A percentile compares a stretch with the other conserved stretches of the same genome.
These are phyloP conservation scores for Malus hybrid DNA, from an alignment of 331 rosid genomes.

Conservation along the genomic window DNA sequence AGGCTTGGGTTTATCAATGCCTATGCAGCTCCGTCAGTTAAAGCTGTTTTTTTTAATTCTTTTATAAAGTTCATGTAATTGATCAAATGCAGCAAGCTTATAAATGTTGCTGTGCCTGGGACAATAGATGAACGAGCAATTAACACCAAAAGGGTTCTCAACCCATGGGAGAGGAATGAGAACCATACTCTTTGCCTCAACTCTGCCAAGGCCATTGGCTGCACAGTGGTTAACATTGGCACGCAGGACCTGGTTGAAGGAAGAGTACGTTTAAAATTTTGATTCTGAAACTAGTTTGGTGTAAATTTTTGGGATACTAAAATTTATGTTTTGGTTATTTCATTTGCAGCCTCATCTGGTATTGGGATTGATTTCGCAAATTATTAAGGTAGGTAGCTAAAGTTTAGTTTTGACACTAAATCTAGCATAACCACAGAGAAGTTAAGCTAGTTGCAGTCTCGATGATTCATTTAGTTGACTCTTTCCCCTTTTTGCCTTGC, in stretches of 20 bases:
- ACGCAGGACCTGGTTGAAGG: constrained; percentile 56
- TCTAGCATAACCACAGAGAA: not conserved
- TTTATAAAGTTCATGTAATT: constrained; percentile 20
- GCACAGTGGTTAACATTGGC: too few species aligned
- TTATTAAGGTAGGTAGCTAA: constrained; percentile 68
- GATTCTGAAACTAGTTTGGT: not conserved
- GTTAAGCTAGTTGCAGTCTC: not conserved
- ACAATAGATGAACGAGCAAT: constrained; percentile 94
- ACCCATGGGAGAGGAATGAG: constrained; percentile 94
- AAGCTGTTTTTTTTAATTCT: constrained; percentile 6
- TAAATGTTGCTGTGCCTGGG: constrained; percentile 98
- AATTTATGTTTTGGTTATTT: constrained; percentile 18
- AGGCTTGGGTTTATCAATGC: constrained; percentile 21
- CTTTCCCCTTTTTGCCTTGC: constrained; percentile 10
- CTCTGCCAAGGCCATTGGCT: too few species aligned
- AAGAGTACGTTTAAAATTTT: constrained; percentile 56
- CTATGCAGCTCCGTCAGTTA: constrained; percentile 5
- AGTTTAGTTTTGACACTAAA: constrained; percentile 7
- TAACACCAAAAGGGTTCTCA: constrained; percentile 53
- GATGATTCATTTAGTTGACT: constrained; percentile 2
- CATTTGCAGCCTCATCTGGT: constrained; percentile 84
- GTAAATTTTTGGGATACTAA: not conserved
- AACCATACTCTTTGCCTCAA: constrained; percentile 24
- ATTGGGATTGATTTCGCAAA: constrained; percentile 90
- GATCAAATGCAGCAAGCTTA: constrained; percentile 76